Evolutionary conservation across 2,329 filamentous ascomycete species (phyloP).

Genomic region (Tolypocladium pustulatum): DNA sequence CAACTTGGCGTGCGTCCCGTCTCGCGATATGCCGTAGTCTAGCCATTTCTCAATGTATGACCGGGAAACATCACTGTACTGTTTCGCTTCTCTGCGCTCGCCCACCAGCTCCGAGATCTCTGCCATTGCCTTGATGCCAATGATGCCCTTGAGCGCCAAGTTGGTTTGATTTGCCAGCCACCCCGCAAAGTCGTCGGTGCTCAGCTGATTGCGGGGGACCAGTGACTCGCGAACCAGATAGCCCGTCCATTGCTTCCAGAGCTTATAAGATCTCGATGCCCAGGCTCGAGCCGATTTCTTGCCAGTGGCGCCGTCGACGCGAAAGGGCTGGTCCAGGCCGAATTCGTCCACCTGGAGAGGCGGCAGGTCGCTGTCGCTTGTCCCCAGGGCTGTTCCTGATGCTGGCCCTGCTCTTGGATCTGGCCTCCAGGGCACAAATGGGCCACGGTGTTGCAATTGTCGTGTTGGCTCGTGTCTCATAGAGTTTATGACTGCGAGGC

Average conservation of each 20-base stretch:
- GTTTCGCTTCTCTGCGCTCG: slow-evolving; percentile 43
- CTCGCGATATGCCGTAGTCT: slow-evolving; percentile 56
- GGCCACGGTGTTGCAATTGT: background rate
- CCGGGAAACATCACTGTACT: slow-evolving; percentile 54
- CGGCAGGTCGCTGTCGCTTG: background rate
- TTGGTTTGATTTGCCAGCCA: slow-evolving; percentile 67
- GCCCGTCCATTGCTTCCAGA: slow-evolving; percentile 70
- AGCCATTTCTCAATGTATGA: slow-evolving; percentile 64
- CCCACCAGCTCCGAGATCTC: slow-evolving; percentile 52
- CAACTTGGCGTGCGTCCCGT: slow-evolving; percentile 63
- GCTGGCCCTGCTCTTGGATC: background rate
- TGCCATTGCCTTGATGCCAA: slow-evolving; percentile 70
- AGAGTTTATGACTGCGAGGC: slow-evolving; percentile 65
- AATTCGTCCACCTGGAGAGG: background rate
- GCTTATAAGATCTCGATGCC: slow-evolving; percentile 43
- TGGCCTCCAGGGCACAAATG: background rate
- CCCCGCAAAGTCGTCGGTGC: slow-evolving; percentile 70
- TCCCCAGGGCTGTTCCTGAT: background rate
- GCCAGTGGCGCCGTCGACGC: slow-evolving; percentile 22
- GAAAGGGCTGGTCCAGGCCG: background rate
- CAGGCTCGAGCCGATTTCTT: slow-evolving; percentile 29
- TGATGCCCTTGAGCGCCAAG: slow-evolving; percentile 64
- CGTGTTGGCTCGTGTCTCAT: slow-evolving; percentile 45
- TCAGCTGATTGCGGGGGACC: slow-evolving; percentile 61
- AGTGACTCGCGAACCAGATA: slow-evolving; percentile 63